These are phyloP conservation scores for Micractinium sp. DNA, from an alignment of 139 green algal species.

Conservation along the genomic window DNA sequence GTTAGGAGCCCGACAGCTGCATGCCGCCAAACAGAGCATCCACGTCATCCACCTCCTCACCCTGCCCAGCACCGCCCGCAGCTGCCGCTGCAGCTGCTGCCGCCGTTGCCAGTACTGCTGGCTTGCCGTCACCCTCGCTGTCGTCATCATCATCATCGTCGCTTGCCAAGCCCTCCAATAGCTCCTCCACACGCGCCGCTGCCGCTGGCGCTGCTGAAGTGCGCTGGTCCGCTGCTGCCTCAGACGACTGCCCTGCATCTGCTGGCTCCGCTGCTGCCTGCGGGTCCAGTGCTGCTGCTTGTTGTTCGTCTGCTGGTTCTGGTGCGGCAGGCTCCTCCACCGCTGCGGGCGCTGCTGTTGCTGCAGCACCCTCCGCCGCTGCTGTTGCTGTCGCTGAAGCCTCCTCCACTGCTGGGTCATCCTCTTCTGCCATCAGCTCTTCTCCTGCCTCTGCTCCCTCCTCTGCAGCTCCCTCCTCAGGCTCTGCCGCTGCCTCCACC, in stretches of 20 bases:
- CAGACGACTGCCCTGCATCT: not conserved
- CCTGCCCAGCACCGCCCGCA: not conserved
- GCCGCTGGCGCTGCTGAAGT: not conserved
- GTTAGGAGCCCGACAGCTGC: not conserved
- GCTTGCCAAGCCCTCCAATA: not conserved
- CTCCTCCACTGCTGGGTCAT: not conserved
- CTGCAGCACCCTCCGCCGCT: not conserved
- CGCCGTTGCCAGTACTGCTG: not conserved
- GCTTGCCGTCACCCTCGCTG: not conserved
- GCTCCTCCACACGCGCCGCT: not conserved
- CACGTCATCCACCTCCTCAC: not conserved
- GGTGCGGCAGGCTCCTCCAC: not conserved
- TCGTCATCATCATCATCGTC: not conserved
- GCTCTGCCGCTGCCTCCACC: not conserved
- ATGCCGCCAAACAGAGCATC: conserved; percentile 19
- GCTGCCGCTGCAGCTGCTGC: too few species aligned
- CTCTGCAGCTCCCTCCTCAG: not conserved
- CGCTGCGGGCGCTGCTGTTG: not conserved
- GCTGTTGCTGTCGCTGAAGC: not conserved
- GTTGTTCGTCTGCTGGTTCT: not conserved
- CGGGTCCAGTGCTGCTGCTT: not conserved
- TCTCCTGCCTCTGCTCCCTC: not conserved
- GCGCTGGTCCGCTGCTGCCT: not conserved
- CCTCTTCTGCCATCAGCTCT: not conserved
- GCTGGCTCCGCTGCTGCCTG: not conserved